Evolutionary conservation across 176 grass and related monocot species (phyloP).

Genomic region (Leersia perrieri): DNA sequence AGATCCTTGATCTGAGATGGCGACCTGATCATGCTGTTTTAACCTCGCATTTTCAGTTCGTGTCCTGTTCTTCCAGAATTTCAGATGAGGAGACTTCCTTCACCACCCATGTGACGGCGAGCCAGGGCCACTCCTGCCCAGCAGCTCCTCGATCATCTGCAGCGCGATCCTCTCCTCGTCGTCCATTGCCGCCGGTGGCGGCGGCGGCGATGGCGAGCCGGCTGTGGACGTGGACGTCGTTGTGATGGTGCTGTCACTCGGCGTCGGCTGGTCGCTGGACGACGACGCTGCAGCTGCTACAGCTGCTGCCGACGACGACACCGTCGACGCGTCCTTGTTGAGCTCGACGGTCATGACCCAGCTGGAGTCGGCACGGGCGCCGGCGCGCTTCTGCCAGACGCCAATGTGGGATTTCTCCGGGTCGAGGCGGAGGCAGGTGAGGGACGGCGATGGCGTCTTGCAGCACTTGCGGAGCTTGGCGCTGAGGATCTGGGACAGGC

Average conservation of each 20-base stretch:
- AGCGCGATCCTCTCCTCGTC: conserved; percentile 89
- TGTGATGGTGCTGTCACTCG: neutral
- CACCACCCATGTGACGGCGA: conserved; percentile 53
- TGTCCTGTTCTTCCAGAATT: neutral
- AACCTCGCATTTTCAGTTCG: conserved; percentile 15
- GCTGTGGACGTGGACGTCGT: conserved; percentile 23
- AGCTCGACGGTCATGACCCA: conserved; percentile 99
- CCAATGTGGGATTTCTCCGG: conserved; percentile 97
- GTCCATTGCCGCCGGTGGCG: conserved; percentile 27
- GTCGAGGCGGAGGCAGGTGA: conserved; percentile 98
- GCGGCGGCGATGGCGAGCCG: conserved; percentile 3
- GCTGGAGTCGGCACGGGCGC: conserved; percentile 81
- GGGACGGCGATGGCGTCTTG: conserved; percentile 86
- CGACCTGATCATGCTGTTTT: conserved; percentile 39
- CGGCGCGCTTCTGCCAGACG: conserved; percentile 98
- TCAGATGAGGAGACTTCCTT: conserved; percentile 56
- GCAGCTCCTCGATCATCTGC: conserved; percentile 99
- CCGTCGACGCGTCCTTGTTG: conserved; percentile 38
- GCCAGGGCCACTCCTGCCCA: conserved; percentile 53
- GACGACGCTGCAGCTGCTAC: neutral
- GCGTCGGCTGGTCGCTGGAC: neutral
- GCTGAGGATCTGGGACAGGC: conserved; percentile 88
- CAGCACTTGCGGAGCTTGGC: conserved; percentile 97
- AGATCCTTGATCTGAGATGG: conserved; percentile 53
- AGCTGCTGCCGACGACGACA: neutral